Percentiles rank a stretch among this genome's conserved stretches.
phyloP scores from a whole-genome alignment of 768 basidiomycete genomes.

The Coprinellus micaceus region DNA sequence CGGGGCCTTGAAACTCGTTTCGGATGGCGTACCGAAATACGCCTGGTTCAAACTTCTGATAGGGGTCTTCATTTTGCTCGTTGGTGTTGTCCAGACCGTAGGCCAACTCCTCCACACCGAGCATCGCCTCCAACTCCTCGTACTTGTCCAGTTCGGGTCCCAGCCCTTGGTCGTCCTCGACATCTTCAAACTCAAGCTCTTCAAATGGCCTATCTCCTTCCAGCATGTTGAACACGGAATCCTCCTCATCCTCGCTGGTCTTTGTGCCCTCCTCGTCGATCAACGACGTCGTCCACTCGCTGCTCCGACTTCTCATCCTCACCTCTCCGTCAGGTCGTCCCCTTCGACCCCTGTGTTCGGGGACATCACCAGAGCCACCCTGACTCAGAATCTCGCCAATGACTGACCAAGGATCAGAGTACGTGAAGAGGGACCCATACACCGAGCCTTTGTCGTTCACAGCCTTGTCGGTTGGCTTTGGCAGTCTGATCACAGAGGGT shows the following conservation, averaged over 20 bases:
- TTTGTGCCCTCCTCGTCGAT: too few relatives aligned
- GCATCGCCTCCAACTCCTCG: background rate
- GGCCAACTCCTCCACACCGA: background rate
- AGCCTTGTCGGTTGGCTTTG: background rate
- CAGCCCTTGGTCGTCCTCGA: too few relatives aligned
- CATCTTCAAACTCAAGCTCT: too few relatives aligned
- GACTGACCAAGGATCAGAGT: constrained; percentile 42
- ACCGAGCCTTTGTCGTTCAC: constrained; percentile 6
- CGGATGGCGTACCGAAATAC: too few relatives aligned
- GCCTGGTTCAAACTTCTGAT: too few relatives aligned
- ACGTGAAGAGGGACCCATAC: constrained; percentile 35
- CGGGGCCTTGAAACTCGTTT: too few relatives aligned
- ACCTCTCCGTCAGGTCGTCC: background rate
- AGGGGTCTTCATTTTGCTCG: too few relatives aligned
- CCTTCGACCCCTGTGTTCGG: background rate
- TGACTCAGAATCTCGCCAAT: constrained; percentile 37
- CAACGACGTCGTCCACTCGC: background rate
- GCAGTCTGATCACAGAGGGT: constrained; percentile 11
- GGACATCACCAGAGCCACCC: too few relatives aligned
- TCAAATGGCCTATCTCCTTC: too few relatives aligned
- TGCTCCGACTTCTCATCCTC: background rate
- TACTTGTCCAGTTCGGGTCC: background rate
- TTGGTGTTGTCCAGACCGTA: background rate
- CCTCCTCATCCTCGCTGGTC: too few relatives aligned
- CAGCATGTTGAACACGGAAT: too few relatives aligned